These are phyloP conservation scores for Clarireedia paspali DNA, from an alignment of 2,329 filamentous ascomycete genomes.

Conservation along the genomic window DNA sequence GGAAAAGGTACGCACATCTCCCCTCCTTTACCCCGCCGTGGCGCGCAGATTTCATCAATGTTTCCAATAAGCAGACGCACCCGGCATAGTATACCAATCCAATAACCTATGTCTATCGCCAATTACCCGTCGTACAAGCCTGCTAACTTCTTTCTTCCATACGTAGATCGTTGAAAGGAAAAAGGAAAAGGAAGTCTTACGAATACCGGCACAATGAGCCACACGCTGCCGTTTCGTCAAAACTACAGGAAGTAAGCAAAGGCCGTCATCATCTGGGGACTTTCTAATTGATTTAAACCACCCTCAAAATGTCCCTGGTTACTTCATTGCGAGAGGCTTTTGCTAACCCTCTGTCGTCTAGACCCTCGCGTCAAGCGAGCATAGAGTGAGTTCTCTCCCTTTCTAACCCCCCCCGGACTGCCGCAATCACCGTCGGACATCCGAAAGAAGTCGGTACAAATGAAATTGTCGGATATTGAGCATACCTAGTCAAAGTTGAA, in stretches of 20 bases:
- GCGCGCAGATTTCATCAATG: not conserved
- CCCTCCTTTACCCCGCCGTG: conserved; percentile 9
- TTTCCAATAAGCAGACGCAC: not conserved
- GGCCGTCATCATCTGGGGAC: not conserved
- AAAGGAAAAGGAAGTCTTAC: not conserved
- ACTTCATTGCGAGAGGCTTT: not conserved
- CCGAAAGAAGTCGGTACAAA: not conserved
- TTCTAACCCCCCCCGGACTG: not conserved
- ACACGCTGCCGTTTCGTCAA: conserved; percentile 9
- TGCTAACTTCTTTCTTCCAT: not conserved
- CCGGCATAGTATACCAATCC: not conserved
- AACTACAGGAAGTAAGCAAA: conserved; percentile 10
- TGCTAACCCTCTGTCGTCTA: not conserved
- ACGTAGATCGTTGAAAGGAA: not conserved
- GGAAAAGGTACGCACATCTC: not conserved
- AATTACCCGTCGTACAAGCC: not conserved
- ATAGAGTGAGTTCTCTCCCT: conserved; percentile 24
- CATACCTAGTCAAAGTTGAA: not conserved
- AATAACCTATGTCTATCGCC: not conserved
- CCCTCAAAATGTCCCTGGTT: not conserved
- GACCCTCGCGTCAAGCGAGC: conserved; percentile 27
- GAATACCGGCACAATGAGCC: conserved; percentile 5
- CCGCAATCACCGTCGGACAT: not conserved
- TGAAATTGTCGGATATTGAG: not conserved
- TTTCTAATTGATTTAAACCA: not conserved